A percentile compares a stretch with the other conserved stretches of the same genome.
phyloP scores from a whole-genome alignment of 106 monocot genomes.

The Allium sativum region DNA sequence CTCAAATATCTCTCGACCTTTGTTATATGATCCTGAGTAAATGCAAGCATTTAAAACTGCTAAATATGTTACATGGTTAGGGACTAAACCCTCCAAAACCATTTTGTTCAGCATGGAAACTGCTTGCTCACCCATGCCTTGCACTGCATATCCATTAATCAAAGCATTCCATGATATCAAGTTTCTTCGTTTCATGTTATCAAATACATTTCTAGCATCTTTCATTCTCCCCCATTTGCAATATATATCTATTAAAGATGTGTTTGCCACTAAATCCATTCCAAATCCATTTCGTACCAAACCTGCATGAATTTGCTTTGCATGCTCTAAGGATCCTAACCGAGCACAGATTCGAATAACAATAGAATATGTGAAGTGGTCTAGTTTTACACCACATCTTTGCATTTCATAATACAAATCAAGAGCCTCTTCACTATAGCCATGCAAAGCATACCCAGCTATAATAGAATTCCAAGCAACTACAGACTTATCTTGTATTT shows the following conservation, averaged over 20 bases:
- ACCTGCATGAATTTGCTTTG: constrained; percentile 73
- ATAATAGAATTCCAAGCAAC: constrained; percentile 83
- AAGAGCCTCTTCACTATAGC: constrained; percentile 66
- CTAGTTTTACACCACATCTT: constrained; percentile 42
- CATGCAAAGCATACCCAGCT: constrained; percentile 69
- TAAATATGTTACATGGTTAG: constrained; percentile 84
- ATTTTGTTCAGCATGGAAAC: constrained; percentile 57
- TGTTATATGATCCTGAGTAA: constrained; percentile 47
- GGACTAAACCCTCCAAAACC: constrained; percentile 41
- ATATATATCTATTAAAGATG: constrained; percentile 76
- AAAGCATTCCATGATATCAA: constrained; percentile 89
- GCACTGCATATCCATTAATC: constrained; percentile 74
- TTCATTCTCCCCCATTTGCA: constrained; percentile 92
- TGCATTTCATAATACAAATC: constrained; percentile 76
- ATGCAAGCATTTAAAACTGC: constrained; percentile 69
- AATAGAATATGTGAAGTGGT: constrained; percentile 85
- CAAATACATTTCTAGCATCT: constrained; percentile 71
- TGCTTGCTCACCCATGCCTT: constrained; percentile 58
- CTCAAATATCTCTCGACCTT: constrained; percentile 67
- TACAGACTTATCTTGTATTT: constrained; percentile 56
- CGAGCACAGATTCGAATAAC: constrained; percentile 56
- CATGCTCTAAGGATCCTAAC: constrained; percentile 75
- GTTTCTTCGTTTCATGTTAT: constrained; percentile 70
- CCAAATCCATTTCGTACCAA: constrained; percentile 60
- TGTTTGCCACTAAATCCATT: constrained; percentile 51